Evolutionary conservation across 768 basidiomycete species (phyloP), one percentile per base, ranked within the genome.

Genomic region (Pulveroboletus sp.): DNA sequence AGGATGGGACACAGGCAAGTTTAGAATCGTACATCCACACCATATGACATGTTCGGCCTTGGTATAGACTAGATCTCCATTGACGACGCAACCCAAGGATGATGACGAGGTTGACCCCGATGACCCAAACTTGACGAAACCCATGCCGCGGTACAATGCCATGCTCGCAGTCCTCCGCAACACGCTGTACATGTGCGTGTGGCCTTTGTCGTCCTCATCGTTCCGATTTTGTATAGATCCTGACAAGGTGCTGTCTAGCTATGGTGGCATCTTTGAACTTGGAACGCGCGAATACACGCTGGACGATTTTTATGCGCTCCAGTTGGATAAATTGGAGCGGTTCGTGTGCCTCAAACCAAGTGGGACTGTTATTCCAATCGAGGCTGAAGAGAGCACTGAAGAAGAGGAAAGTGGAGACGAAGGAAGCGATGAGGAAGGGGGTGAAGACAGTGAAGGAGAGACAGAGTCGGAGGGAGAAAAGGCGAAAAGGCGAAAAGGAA

Each of bases 261-360:
- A 94, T 59, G 91, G 93, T 9, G 92, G 93, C 0, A 94, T 94
- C 15, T 86, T 82, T 57, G 93, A 95, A 66, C 76, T 80, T 14
- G 86, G 89, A 0, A 76, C 86, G 11, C 78, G 81, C 21, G 93
- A 96, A 66, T 93, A 88, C 57, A 94, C 92, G 0, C 72, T 96
- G 6, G 91, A 93, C 61, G 93, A 95, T 59, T 96, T 94, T 60
- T 74, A 92, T 67, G 74, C 79, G 2, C 68, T 96, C 10, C 79
- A 83, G 50, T 74, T 96, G 17, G 91, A 93, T 60, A 94, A 94
- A 65, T 71, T 94, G 68, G 93, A 94, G 36, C 70, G 76, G 9
- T 94, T 80, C 60, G 64, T 74, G 2, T 92, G 90, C 57, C 71
- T 93, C 59, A 89, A 86, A 66, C 72, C 77, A 41, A 84, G 81